phyloP scores from a whole-genome alignment of 495 filamentous ascomycete genomes.

The Aspergillus cavernicola region DNA sequence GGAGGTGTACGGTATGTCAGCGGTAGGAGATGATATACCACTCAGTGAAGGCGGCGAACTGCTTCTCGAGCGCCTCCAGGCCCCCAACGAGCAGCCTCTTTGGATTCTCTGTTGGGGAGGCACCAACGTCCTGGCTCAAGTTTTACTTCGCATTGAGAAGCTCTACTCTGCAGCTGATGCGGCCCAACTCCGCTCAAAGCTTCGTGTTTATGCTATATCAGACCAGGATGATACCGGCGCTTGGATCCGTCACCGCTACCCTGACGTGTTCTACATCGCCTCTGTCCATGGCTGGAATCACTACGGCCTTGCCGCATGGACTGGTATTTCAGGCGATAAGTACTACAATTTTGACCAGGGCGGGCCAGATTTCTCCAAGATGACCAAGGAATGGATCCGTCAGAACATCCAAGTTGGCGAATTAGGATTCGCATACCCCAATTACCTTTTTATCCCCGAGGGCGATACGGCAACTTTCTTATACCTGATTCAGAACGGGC shows the following conservation, averaged over 20 bases:
- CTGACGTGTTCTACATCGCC: constrained; percentile 44
- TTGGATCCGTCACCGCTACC: constrained; percentile 45
- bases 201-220: constrained; percentile 46
- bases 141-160: constrained; percentile 31
- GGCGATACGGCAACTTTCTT: constrained; percentile 48
- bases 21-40: constrained; percentile 24
- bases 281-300: constrained; percentile 46
- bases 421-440: constrained; percentile 38
- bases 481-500: constrained; percentile 46
- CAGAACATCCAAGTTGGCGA: constrained; percentile 45
- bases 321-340: constrained; percentile 42
- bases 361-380: constrained; percentile 37
- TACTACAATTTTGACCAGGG: constrained; percentile 44
- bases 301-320: constrained; percentile 47
- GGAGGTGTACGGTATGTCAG: constrained; percentile 33
- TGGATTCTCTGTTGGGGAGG: constrained; percentile 49
- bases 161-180: constrained; percentile 26
- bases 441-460: constrained; percentile 41
- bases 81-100: constrained; percentile 27
- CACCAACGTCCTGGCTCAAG: constrained; percentile 44
- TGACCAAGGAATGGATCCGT: constrained; percentile 42
- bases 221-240: constrained; percentile 48
- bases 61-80: constrained; percentile 32
- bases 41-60: constrained; percentile 38
- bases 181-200: constrained; percentile 27